Base-by-base conservation (phyloP, 129 eudicot species). In the Flaveria trinervia region DNA sequence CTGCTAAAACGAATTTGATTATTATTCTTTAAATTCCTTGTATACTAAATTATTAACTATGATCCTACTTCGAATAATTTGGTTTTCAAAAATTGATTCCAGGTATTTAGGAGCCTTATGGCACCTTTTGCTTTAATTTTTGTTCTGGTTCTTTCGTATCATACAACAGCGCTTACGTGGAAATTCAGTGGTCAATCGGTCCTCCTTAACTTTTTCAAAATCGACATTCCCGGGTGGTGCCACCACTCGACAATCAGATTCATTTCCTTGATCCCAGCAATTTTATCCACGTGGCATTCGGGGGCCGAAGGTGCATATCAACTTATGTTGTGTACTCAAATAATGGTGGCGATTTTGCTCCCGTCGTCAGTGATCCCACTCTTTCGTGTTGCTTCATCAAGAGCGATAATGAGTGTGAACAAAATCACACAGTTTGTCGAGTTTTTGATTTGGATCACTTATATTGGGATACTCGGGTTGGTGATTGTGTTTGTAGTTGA, bases 261-360 rank as follows among this genome's bases (percentile, higher is more conserved):
- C 61, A 70, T 91, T 76, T 86, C 94, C 39, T 78, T 91, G 22
- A 68, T 88, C 60, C 94, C 94, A 15, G 96, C 99, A 2, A 89
- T 95, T 15, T 82, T 74, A 73, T 91, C 92, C 56, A 75, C 88
- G 20, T 82, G 90, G 89, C 77, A 76, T 80, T 80, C 88, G 28
- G 99, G 97, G 77, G 89, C 96, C n/a, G 97, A 95, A 75, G 99
- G 99, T 46, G 55, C 86, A 62, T 95, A 91, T 75, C 97, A 95
- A 72, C 83, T 95, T 51, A 81, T 95, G 79, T 46, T 86, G 77
- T 86, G 81, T 62, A 81, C 94, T 64, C 99, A 95, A 72, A 88
- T 95, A 28, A 25, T 86, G 73, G 90, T 95, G 45, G 96, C 94
- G 15, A 87, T 95, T 79, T 72, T 89, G 79, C 96, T 95, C 57